Percentiles rank a stretch among this genome's conserved stretches.
These are phyloP conservation scores for Lomentospora prolificans DNA, from an alignment of 2,329 filamentous ascomycete genomes.

Conservation along the genomic window DNA sequence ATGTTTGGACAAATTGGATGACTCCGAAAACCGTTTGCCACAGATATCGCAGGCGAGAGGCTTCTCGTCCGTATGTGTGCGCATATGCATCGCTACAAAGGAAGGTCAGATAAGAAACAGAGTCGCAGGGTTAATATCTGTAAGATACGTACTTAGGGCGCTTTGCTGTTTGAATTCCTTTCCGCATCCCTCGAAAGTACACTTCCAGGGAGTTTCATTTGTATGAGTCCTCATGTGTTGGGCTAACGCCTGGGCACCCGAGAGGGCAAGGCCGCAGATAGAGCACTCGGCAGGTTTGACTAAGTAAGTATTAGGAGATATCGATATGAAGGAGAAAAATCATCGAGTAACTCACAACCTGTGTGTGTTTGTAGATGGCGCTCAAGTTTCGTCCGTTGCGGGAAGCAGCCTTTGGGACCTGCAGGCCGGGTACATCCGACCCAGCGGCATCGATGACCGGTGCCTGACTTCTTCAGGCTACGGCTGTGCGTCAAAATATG, in stretches of 20 bases:
- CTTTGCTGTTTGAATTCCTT: slow-evolving; percentile 59
- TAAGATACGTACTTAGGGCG: slow-evolving; percentile 44
- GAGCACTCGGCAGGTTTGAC: slow-evolving; percentile 50
- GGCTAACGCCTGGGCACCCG: slow-evolving; percentile 56
- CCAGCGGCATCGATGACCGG: slow-evolving; percentile 43
- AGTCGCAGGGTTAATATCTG: neutral
- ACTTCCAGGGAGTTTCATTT: slow-evolving; percentile 53
- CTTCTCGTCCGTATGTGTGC: slow-evolving; percentile 57
- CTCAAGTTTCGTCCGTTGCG: slow-evolving; percentile 53
- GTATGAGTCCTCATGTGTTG: slow-evolving; percentile 61
- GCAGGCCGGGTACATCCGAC: slow-evolving; percentile 30
- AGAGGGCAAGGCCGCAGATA: slow-evolving; percentile 48
- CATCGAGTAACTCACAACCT: slow-evolving; percentile 38
- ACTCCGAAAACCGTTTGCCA: slow-evolving; percentile 51
- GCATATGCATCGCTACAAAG: slow-evolving; percentile 52
- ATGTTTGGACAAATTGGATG: slow-evolving; percentile 58
- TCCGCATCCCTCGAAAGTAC: slow-evolving; percentile 36
- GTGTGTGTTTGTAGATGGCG: slow-evolving; percentile 58
- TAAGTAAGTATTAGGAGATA: slow-evolving; percentile 18
- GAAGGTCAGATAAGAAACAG: slow-evolving; percentile 2
- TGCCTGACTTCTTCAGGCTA: neutral
- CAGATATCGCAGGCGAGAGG: slow-evolving; percentile 50
- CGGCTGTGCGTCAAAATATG: slow-evolving; percentile 38
- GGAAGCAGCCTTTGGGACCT: slow-evolving; percentile 33
- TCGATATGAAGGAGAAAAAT: neutral